phyloP scores from a whole-genome alignment of 495 filamentous ascomycete genomes.

The Neurospora pannonica region DNA sequence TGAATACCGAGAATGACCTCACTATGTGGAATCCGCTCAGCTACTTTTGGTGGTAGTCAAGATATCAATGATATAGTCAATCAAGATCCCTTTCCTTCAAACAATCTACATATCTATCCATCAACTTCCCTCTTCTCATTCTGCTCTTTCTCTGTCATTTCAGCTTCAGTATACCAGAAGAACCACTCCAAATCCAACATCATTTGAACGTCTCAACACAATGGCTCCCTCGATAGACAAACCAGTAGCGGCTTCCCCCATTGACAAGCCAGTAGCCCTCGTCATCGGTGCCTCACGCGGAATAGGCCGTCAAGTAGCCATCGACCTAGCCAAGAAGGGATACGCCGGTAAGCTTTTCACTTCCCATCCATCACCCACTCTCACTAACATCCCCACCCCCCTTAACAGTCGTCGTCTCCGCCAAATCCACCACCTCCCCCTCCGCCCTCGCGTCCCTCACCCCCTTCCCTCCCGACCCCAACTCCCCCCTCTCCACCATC shows the following conservation, averaged over 20 bases:
- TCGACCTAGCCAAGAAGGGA: constrained; percentile 60
- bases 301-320: constrained; percentile 70
- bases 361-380: not conserved
- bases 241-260: not conserved
- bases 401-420: constrained; percentile 62
- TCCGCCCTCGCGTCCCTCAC: constrained; percentile 46
- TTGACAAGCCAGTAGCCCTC: constrained; percentile 44
- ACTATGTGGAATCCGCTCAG: not conserved
- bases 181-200: not conserved
- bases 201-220: not conserved
- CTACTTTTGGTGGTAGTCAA: not conserved
- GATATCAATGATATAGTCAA: not conserved
- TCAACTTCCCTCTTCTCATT: not conserved
- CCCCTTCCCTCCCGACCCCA: constrained; percentile 76
- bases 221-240: not conserved
- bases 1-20: not conserved
- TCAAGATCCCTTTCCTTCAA: not conserved
- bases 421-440: constrained; percentile 65
- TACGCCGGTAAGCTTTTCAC: constrained; percentile 48
- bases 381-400: not conserved
- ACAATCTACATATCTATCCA: not conserved
- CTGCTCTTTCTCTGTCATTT: not conserved
- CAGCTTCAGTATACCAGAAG: not conserved
- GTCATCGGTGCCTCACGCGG: constrained; percentile 68
- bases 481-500: constrained; percentile 69